Evolutionary conservation across 192 early-diverging fungal species (phyloP), one percentile per base, ranked within the genome.

Genomic region (Geranomyces michiganensis): DNA sequence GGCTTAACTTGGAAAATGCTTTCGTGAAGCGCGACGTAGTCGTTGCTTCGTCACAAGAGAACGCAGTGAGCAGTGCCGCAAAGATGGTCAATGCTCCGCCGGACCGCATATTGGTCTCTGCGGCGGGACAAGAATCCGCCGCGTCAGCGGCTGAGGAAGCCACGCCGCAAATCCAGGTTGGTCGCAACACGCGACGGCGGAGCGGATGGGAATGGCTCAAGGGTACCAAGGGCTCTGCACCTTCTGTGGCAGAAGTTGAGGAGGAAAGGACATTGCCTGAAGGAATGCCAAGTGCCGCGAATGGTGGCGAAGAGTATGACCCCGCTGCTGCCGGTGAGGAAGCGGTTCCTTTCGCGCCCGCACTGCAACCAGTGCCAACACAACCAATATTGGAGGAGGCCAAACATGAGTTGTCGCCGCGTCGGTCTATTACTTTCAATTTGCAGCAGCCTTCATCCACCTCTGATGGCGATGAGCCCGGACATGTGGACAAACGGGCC

Each of bases 141-240:
- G 58, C 30, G 3, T 19, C 19, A 8, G 41, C 17, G 8, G 21
- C 41, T 19, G 32, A 45, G 32, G 17, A 45, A 41, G n/a, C 17
- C 21, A 41, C 62, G 21, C 21, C 32, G 62, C 62, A 21, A 12
- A 33, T 31, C 2, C 32, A 46, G n/a, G 62, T 9, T 3, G 24
- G 26, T 55, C 51, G 51, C 21, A n/a, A 14, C 51, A 27, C 31
- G 29, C 58, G 58, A 7, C 17, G 58, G 3, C 17, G 58, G 29
- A 60, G 58, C 31, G 58, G 58, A 17, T 60, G 58, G 58, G 58
- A 60, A 17, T 60, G 58, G 58, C 58, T 60, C 21, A 60, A 60
- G 29, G 58, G 58, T 5, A 60, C 58, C 1, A 19, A 60, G 58
- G 17, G 15, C 51, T 26, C 24, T n/a, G 51, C 51, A 7, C 51